Base-by-base conservation (phyloP, 768 basidiomycete genomes). In the Suillus discolor region DNA sequence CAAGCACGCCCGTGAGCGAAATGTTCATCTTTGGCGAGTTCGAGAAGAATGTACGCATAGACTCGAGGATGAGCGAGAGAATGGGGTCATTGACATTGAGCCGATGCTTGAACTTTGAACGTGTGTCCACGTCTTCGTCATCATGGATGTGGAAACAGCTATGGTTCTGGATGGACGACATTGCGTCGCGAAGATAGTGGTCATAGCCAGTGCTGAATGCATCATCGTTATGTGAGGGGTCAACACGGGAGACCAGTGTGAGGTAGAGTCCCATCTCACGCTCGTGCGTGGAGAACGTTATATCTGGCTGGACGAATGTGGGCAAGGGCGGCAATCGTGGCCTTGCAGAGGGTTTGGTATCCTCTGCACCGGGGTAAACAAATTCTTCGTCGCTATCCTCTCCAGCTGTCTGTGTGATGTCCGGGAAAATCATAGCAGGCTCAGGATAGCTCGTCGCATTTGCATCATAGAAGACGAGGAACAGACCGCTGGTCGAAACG, bases 1-100 rank as follows among this genome's bases (percentile, higher is more conserved):
- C 88, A 41, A 97, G 78, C 5, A 90, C 86, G 25, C 93, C 93
- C 4, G 94, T 97, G 67, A 99, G 77, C 0, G 91, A 91, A 62
- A 99, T 87, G 74, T 99, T 99, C 75, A 85, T 87, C 69, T 96
- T 92, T 15, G 96, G 89, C 0, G 90, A 83, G 68, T 97, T 94
- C 16, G 86, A 85, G 76, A 97, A 93, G 83, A 98, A 97, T 65
- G 81, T 82, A 61, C 91, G 80, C 41, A 97, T 75, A 38, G 84
- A 84, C 62, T 90, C 88, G 54, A 97, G 84, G 59, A 97, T 72
- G 31, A 85, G 78, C 3, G 87, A 85, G 23, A 96, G 79, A 11
- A 97, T 79, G 12, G 91, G 87, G 70, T 96, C 94, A 67, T 88
- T 87, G 64, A 90, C 84, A 68, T 90, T 89, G 38, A 97, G 80